Base-by-base conservation (phyloP, 768 basidiomycete species). In the Kwoniella dendrophila region DNA sequence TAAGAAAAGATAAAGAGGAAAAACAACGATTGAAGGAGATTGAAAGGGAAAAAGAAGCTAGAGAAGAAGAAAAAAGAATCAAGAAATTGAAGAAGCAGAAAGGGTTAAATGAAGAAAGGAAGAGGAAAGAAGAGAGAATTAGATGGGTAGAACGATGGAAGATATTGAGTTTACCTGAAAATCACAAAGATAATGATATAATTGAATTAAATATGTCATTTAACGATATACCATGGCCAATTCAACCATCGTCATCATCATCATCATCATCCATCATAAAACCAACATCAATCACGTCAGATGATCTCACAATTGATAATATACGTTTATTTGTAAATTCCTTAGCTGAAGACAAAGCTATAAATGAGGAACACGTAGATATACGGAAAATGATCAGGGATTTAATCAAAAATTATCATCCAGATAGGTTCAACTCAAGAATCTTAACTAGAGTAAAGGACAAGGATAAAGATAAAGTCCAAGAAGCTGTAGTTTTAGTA, bases 301-400 rank as follows among this genome's bases (percentile, higher is more conserved):
- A n/a, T n/a, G n/a, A n/a, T n/a, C 47, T 78, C 1, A 45, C 60
- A 2, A 44, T 52, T 7, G 68, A 72, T 7, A 51, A 55, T n/a
- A 64, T 77, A 18, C 61, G 69, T 3, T 47, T 41, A 1, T 78
- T 78, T 50, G 51, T 77, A 4, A 20, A 50, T n/a, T 66, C 60
- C 26, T 20, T 66, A 3, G 63, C 71, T 2, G 56, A 43, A 24
- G 67, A 64, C 34, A 12, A 18, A 11, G 49, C 29, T 8, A 51
- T 57, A 22, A 78, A 79, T 22, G 81, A n/a, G n/a, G n/a, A 79
- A 30, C 77, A 66, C 0, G 78, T 78, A 34, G 83, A 83, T 56
- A 63, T 75, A 67, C 85, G 82, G 76, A 85, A 86, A 44, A 80
- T 84, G 40, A 78, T 89, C 5, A 82, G 88, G 33, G 82, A 81